These are phyloP conservation scores for Russula compacta DNA, from an alignment of 768 basidiomycete genomes.

Conservation along the genomic window DNA sequence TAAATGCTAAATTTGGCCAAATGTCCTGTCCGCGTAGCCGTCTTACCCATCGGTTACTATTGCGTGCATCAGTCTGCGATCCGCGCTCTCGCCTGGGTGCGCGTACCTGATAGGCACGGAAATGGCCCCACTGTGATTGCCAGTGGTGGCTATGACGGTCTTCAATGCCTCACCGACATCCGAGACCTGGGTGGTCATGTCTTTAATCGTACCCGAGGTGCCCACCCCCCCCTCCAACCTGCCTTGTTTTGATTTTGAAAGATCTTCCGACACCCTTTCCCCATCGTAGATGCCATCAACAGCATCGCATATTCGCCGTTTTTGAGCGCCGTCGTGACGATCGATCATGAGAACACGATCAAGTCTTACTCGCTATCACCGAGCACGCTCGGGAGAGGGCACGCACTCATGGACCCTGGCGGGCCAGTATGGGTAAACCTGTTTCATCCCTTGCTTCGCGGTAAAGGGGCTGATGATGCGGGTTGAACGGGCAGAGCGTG, in stretches of 20 bases:
- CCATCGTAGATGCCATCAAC: constrained; percentile 55
- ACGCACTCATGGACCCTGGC: constrained; percentile 59
- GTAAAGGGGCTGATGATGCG: background rate
- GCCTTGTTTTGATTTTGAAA: background rate
- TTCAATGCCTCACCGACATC: constrained; percentile 67
- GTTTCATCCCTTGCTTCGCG: background rate
- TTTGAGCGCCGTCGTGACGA: constrained; percentile 60
- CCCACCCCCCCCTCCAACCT: background rate
- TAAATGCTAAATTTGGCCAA: background rate
- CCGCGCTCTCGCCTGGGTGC: constrained; percentile 67
- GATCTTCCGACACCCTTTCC: background rate
- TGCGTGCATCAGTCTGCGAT: constrained; percentile 73
- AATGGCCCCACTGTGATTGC: constrained; percentile 64
- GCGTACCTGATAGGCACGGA: constrained; percentile 46
- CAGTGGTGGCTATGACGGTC: constrained; percentile 76
- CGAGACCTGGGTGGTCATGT: constrained; percentile 57
- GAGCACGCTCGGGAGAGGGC: constrained; percentile 63
- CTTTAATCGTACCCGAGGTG: constrained; percentile 73
- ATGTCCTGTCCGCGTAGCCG: constrained; percentile 21
- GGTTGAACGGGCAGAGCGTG: constrained; percentile 42
- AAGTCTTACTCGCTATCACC: constrained; percentile 69
- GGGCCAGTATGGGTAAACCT: constrained; percentile 79
- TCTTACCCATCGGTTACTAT: constrained; percentile 66
- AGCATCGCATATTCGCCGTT: constrained; percentile 59
- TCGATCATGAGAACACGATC: constrained; percentile 75